A percentile compares a stretch with the other conserved stretches of the same genome.
Conservation (phyloP, 345 rosid species). For the Trapa bicornis region DNA sequence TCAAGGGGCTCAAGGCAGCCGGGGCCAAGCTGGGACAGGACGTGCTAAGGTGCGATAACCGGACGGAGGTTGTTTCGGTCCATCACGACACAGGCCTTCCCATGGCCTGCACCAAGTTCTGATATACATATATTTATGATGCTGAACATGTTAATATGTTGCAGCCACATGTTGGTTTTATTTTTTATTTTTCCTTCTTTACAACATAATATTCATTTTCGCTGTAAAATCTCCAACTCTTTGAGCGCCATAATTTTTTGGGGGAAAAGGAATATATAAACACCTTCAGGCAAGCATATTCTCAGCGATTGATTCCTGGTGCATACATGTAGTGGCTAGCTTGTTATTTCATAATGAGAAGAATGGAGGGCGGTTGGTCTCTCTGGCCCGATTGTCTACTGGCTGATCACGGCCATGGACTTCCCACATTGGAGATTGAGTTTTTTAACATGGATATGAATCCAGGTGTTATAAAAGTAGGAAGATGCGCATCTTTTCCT, state of each 20-base stretch:
- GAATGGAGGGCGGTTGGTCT: no score
- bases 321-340: no score
- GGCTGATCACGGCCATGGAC: no score
- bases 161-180: not conserved
- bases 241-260: no score
- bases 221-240: slow-evolving; percentile 2
- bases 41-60: slow-evolving; percentile 63
- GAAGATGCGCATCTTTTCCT: not conserved
- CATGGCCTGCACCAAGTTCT: slow-evolving; percentile 49
- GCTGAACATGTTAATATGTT: no score
- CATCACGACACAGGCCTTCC: slow-evolving; percentile 82
- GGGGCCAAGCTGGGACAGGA: slow-evolving; percentile 94
- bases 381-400: no score
- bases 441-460: not conserved
- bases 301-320: no score
- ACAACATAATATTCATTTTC: slow-evolving; percentile 5
- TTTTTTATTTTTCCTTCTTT: slow-evolving; percentile 15
- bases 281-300: no score
- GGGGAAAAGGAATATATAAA: no score
- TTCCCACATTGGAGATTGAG: not conserved
- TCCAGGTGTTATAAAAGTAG: not conserved
- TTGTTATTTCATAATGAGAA: no score
- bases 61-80: slow-evolving; percentile 61
- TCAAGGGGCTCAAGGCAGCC: slow-evolving; percentile 89
- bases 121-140: no score